Conservation (phyloP, 805 yeast genomes). For the Saccharomycopsis oosterbeekiorum region DNA sequence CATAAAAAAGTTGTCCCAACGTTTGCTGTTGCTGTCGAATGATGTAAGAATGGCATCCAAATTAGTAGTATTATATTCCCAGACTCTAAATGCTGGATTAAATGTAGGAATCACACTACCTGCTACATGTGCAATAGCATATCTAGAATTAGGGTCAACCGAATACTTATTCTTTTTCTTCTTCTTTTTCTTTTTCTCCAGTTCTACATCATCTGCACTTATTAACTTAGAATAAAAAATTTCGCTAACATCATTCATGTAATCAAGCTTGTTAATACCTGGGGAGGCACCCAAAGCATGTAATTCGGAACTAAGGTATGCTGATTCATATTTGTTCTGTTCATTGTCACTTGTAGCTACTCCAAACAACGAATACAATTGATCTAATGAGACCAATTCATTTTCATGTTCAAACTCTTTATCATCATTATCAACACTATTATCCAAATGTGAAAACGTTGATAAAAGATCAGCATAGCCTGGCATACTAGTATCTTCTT, state of each 20-base stretch:
- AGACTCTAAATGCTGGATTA: conserved; percentile 72
- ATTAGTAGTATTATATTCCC: conserved; percentile 74
- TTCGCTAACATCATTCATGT: conserved; percentile 50
- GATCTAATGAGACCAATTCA: conserved; percentile 19
- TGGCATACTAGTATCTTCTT: conserved; percentile 19
- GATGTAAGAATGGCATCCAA: conserved; percentile 25
- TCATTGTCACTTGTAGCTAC: conserved; percentile 9
- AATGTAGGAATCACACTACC: conserved; percentile 78
- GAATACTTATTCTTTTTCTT: conserved; percentile 21
- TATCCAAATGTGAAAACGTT: conserved; percentile 17
- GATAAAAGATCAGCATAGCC: conserved; percentile 26
- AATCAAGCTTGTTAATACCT: conserved; percentile 45
- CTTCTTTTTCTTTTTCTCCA: conserved; percentile 18
- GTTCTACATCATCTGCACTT: background rate
- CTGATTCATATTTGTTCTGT: conserved; percentile 21
- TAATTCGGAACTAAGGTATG: conserved; percentile 28
- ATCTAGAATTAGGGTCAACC: conserved; percentile 30
- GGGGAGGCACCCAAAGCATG: conserved; percentile 56
- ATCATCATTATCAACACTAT: background rate
- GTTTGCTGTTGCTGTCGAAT: background rate
- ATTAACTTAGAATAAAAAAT: conserved; percentile 21
- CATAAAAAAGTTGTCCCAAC: conserved; percentile 50
- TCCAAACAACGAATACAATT: conserved; percentile 18
- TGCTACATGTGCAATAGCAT: conserved; percentile 58
- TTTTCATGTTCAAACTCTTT: conserved; percentile 10